Conservation (phyloP, 208 protist genomes). For the Balamuthia mandrillaris region DNA sequence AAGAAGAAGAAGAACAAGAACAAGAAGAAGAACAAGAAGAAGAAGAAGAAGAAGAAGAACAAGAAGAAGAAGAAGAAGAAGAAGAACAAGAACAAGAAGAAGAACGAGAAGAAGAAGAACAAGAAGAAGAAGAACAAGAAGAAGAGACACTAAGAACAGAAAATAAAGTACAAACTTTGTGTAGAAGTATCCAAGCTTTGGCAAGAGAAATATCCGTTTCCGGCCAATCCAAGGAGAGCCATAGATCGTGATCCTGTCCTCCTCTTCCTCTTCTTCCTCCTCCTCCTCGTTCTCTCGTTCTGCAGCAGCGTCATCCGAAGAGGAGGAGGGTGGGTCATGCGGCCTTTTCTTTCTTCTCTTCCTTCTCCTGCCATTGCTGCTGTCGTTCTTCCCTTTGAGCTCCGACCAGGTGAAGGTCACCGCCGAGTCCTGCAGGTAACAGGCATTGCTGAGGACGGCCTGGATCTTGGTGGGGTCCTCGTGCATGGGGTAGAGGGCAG, state of each 20-base stretch:
- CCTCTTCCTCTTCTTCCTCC: neutral
- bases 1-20: no score
- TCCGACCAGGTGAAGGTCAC: neutral
- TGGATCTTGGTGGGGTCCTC: neutral
- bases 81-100: neutral
- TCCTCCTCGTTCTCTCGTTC: neutral
- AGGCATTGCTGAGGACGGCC: constrained; percentile 11
- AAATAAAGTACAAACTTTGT: neutral
- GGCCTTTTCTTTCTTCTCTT: neutral
- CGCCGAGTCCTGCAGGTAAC: constrained; percentile 7
- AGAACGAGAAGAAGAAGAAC: neutral
- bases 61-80: neutral
- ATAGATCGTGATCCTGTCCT: neutral
- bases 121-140: neutral
- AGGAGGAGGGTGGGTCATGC: neutral
- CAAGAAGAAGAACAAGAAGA: neutral
- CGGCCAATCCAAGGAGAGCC: neutral
- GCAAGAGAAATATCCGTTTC: neutral
- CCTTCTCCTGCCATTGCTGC: neutral
- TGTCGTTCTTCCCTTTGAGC: neutral
- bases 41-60: neutral
- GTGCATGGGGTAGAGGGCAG: neutral
- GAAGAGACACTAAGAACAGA: no score
- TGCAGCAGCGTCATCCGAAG: neutral
- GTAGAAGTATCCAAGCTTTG: neutral